Percentiles rank a stretch among this genome's conserved stretches.
phyloP scores from a whole-genome alignment of 306 rosid genomes.

The Boehmeria nivea region DNA sequence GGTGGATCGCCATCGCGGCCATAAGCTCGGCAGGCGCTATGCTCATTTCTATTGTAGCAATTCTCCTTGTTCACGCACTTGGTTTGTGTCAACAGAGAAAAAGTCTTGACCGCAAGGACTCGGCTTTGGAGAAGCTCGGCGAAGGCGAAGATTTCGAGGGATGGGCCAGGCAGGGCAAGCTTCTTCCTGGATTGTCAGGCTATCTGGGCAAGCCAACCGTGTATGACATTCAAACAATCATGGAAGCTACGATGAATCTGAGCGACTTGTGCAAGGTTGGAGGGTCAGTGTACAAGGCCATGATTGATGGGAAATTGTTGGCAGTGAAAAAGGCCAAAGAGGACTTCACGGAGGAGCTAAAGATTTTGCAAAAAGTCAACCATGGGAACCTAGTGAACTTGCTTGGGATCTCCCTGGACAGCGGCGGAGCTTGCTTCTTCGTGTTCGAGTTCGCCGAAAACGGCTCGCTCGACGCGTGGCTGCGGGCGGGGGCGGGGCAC shows the following conservation, averaged over 20 bases:
- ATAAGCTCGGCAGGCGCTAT: slow-evolving; percentile 36
- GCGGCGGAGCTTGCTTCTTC: slow-evolving; percentile 43
- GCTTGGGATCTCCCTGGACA: slow-evolving; percentile 51
- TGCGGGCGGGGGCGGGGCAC: slow-evolving; percentile 21
- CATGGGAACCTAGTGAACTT: slow-evolving; percentile 74
- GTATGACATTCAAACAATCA: slow-evolving; percentile 45
- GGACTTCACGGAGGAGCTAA: slow-evolving; percentile 59
- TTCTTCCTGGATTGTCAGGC: slow-evolving; percentile 66
- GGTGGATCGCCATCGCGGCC: slow-evolving; percentile 23
- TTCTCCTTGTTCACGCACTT: slow-evolving; percentile 22
- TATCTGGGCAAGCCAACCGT: slow-evolving; percentile 60
- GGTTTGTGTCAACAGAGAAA: slow-evolving; percentile 19
- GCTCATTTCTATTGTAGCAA: slow-evolving; percentile 17
- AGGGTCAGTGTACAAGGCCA: slow-evolving; percentile 63
- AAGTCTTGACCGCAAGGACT: slow-evolving; percentile 26
- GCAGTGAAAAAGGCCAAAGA: slow-evolving; percentile 55
- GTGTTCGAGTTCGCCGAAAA: slow-evolving; percentile 73
- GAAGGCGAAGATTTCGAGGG: slow-evolving; percentile 1
- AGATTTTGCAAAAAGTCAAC: slow-evolving; percentile 71
- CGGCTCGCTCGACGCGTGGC: slow-evolving; percentile 69
- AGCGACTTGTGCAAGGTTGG: slow-evolving; percentile 49
- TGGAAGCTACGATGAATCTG: slow-evolving; percentile 63
- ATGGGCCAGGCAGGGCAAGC: slow-evolving; percentile 26
- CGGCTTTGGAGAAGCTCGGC: slow-evolving; percentile 23
- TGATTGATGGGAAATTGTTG: slow-evolving; percentile 39